A percentile compares a stretch with the other conserved stretches of the same genome.
These are phyloP conservation scores for Globisporangium uncinulatum DNA, from an alignment of 352 stramenopile genomes.

Conservation along the genomic window DNA sequence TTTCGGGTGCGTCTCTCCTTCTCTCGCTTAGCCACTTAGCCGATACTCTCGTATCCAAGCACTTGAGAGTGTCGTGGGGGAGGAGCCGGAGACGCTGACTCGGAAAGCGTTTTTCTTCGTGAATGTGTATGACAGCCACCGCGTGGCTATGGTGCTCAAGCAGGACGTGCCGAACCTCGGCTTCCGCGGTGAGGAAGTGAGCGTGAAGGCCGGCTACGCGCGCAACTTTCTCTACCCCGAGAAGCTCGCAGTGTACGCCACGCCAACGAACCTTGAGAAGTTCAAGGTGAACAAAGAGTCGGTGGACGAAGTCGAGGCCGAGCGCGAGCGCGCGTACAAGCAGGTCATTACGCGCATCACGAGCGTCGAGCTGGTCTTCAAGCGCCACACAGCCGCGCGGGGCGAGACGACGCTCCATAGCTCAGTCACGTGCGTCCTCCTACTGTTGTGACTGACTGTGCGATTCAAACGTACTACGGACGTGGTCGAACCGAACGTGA, in stretches of 20 bases:
- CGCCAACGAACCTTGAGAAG: conserved; percentile 82
- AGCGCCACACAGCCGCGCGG: conserved; percentile 67
- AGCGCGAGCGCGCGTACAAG: conserved; percentile 32
- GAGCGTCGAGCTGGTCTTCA: conserved; percentile 66
- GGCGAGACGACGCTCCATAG: conserved; percentile 57
- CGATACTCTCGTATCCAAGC: too few species aligned
- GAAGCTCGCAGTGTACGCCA: conserved; percentile 93
- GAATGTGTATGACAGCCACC: conserved; percentile 36
- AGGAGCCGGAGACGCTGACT: too few species aligned
- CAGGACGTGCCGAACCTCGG: conserved; percentile 79
- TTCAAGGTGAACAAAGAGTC: conserved; percentile 59
- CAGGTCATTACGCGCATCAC: conserved; percentile 53
- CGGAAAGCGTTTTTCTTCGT: neutral
- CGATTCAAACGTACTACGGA: neutral
- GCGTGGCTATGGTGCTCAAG: conserved; percentile 84
- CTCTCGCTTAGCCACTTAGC: neutral
- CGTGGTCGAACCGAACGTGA: neutral
- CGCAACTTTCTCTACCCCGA: conserved; percentile 93
- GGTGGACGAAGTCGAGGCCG: conserved; percentile 14
- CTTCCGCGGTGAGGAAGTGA: conserved; percentile 89
- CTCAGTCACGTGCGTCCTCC: conserved; percentile 40
- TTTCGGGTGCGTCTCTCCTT: conserved; percentile 45
- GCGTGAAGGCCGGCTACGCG: conserved; percentile 91
- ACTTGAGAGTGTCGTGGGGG: too few species aligned
- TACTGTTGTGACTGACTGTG: neutral